Conservation (phyloP, 805 yeast genomes). For the Ogataea siamensis region DNA sequence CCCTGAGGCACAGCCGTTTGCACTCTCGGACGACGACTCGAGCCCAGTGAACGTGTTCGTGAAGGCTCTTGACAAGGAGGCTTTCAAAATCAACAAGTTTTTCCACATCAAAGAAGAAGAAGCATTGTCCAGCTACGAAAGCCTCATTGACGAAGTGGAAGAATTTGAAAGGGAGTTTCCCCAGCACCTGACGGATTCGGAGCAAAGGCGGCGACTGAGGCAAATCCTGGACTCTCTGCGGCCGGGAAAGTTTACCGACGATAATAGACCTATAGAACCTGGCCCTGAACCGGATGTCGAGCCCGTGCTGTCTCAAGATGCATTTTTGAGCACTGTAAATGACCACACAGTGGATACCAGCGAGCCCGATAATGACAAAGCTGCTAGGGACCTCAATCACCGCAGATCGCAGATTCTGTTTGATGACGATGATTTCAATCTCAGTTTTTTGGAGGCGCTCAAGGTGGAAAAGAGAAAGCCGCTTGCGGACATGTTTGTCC, state of each 20-base stretch:
- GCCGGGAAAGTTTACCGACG: conserved; percentile 14
- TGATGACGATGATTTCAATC: conserved; percentile 38
- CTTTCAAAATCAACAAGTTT: conserved; percentile 72
- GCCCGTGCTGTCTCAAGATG: conserved; percentile 21
- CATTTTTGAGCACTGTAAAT: conserved; percentile 17
- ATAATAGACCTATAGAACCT: background rate
- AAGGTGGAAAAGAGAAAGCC: conserved; percentile 67
- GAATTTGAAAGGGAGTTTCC: conserved; percentile 50
- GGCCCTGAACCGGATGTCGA: background rate
- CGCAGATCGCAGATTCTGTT: conserved; percentile 33
- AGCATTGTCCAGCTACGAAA: conserved; percentile 51
- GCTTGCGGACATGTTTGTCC: conserved; percentile 63
- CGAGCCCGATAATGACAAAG: conserved; percentile 21
- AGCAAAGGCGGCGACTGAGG: conserved; percentile 17
- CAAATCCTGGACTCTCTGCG: conserved; percentile 15
- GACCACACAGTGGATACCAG: conserved; percentile 4
- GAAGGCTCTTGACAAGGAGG: conserved; percentile 74
- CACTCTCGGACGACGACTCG: conserved; percentile 31
- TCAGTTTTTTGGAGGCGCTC: conserved; percentile 46
- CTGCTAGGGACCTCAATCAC: conserved; percentile 19
- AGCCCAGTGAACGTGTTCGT: conserved; percentile 61
- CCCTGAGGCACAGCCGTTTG: conserved; percentile 29
- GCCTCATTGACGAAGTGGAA: conserved; percentile 58
- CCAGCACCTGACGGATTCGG: conserved; percentile 16
- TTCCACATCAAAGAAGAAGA: conserved; percentile 65